These are phyloP conservation scores for Xerocomellus chrysenteron DNA, from an alignment of 768 basidiomycete genomes.

Conservation along the genomic window DNA sequence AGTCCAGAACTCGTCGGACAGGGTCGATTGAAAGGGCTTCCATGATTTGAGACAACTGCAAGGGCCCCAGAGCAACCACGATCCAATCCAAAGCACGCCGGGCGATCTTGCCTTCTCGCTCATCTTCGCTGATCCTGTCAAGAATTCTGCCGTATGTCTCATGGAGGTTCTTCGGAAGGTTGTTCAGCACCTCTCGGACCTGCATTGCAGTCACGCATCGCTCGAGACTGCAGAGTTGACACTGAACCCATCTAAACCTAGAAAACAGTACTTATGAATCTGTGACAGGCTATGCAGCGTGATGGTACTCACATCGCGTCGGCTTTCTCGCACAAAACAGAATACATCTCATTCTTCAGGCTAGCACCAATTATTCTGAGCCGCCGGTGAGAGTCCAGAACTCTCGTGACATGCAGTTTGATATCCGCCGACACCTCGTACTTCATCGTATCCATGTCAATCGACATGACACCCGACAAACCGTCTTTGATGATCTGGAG, in stretches of 20 bases:
- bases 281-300: too few species aligned
- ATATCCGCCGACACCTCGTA: conserved; percentile 6
- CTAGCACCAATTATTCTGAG: background rate
- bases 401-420: conserved; percentile 1
- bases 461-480: background rate
- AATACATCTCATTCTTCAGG: conserved; percentile 7
- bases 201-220: background rate
- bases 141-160: conserved; percentile 9
- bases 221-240: conserved; percentile 4
- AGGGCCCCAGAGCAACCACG: conserved; percentile 4
- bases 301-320: conserved; percentile 11
- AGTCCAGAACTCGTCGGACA: background rate
- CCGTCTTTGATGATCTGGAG: conserved; percentile 7
- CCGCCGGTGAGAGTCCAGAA: conserved; percentile 8
- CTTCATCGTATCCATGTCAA: conserved; percentile 5
- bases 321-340: background rate
- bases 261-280: too few species aligned
- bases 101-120: background rate
- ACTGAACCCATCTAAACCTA: conserved; percentile 20
- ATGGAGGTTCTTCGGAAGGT: conserved; percentile 6
- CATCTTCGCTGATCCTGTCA: background rate
- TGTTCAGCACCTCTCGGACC: background rate
- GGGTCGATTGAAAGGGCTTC: conserved; percentile 8
- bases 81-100: conserved; percentile 10
- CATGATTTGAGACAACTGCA: conserved; percentile 5